Base-by-base conservation (phyloP, 2,329 filamentous ascomycete species). In the Talaromyces islandicus region DNA sequence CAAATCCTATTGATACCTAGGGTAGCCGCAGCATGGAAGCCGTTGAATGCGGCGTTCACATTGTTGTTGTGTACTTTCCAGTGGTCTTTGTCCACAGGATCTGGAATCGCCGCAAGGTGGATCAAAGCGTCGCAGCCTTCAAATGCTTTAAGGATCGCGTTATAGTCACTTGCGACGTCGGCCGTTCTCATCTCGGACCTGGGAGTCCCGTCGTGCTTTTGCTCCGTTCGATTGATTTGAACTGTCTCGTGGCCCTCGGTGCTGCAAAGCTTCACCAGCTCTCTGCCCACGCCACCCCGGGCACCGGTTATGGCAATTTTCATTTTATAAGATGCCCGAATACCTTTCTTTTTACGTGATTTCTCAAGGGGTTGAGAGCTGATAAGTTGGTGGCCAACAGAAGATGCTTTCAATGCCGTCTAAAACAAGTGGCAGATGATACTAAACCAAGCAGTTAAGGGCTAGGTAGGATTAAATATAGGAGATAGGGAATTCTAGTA, bases 241-340 rank as follows among this genome's bases (percentile, higher is more conserved):
- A 75, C 69, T 3, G 69, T 74, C 14, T 65, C 38, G 62, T 74
- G 69, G 50, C 70, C 72, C 52, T 69, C 66, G 7, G 71, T 62
- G 7, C 71, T 66, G 58, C 68, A 71, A 7, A 69, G 59, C 62
- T 71, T 69, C 52, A 74, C 71, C 21, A 69, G 62, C 24, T 65
- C 66, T 41, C 64, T 61, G 52, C 70, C 70, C 55, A 72, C 70
- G 25, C 65, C 70, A 65, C 73, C 68, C 69, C 69, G 73, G 66
- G 60, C 74, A 62, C 70, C 69, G 57, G 71, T 78, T 68, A 69
- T 78, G 62, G 76, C 77, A 70, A 70, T 77, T 71, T 70, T 78
- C 75, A 70, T 70, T 41, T 60, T 32, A 5, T 7, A 46, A 58
- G 25, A 14, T 11, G 1, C 4, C 24, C 9, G 11, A 46, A 46